Conservation (phyloP, 305 asterid genomes). For the Salvia sclarea region DNA sequence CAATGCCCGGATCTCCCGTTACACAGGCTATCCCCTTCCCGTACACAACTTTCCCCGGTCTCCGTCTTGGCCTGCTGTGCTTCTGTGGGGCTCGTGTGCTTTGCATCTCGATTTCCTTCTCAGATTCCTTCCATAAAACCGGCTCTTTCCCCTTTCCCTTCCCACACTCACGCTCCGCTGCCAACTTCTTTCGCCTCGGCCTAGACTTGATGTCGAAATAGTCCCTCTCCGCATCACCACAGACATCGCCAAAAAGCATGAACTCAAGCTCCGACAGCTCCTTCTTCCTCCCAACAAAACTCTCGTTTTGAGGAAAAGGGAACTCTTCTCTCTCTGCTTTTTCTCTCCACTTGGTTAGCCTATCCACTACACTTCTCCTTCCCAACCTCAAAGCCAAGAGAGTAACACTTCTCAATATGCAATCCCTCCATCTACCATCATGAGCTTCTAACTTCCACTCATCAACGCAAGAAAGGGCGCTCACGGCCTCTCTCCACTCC, state of each 20-base stretch:
- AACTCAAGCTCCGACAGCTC: conserved; percentile 77
- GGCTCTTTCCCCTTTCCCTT: conserved; percentile 68
- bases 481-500: conserved; percentile 82
- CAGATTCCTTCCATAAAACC: conserved; percentile 75
- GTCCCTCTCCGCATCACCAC: conserved; percentile 66
- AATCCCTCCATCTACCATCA: conserved; percentile 86
- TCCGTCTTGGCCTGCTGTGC: conserved; percentile 49
- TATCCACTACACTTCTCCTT: conserved; percentile 75
- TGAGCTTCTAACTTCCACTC: conserved; percentile 86
- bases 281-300: conserved; percentile 77
- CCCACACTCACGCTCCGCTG: conserved; percentile 11
- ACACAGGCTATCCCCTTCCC: conserved; percentile 87
- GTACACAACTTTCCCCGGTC: conserved; percentile 56
- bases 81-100: conserved; percentile 45
- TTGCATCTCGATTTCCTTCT: conserved; percentile 80
- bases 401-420: conserved; percentile 70
- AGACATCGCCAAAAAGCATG: conserved; percentile 80
- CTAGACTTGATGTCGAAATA: conserved; percentile 72
- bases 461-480: conserved; percentile 61
- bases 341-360: conserved; percentile 83
- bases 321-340: conserved; percentile 76
- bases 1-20: conserved; percentile 82
- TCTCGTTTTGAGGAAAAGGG: conserved; percentile 71
- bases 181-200: conserved; percentile 53
- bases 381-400: conserved; percentile 82